A percentile compares a stretch with the other conserved stretches of the same genome.
phyloP scores from a whole-genome alignment of 2,329 filamentous ascomycete species.

The Beauveria rudraprayagi region DNA sequence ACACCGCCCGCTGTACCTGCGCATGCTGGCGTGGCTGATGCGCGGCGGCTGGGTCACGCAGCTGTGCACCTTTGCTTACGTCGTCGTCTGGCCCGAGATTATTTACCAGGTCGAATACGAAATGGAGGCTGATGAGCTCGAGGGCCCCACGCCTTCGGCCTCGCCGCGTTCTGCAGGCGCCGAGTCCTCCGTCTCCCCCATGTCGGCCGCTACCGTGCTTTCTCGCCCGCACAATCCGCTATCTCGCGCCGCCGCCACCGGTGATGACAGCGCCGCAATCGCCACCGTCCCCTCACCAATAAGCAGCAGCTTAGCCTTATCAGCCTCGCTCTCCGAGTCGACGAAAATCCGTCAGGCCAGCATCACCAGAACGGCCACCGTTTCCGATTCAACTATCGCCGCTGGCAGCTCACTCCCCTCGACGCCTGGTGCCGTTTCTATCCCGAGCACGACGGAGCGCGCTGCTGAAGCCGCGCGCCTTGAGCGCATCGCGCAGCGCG shows the following conservation, averaged over 20 bases:
- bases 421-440: conserved; percentile 16
- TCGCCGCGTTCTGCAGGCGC: conserved; percentile 21
- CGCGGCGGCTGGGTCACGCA: conserved; percentile 91
- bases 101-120: conserved; percentile 71
- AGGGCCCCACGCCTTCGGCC: conserved; percentile 16
- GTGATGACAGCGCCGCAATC: background rate
- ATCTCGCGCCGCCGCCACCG: background rate
- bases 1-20: conserved; percentile 79
- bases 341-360: conserved; percentile 15
- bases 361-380: conserved; percentile 12
- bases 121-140: conserved; percentile 57
- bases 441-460: conserved; percentile 42
- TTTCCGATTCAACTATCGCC: background rate
- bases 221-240: conserved; percentile 7
- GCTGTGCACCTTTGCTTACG: conserved; percentile 82
- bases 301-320: background rate
- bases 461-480: conserved; percentile 55
- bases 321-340: background rate
- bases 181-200: conserved; percentile 14
- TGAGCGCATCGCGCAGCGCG: conserved; percentile 48
- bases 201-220: background rate
- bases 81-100: conserved; percentile 75
- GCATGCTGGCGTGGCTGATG: conserved; percentile 89
- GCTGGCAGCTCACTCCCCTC: conserved; percentile 12
- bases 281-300: conserved; percentile 12